A percentile compares a stretch with the other conserved stretches of the same genome.
phyloP scores from a whole-genome alignment of 1,284 basidiomycete genomes.

The Tilletiaria anomala region DNA sequence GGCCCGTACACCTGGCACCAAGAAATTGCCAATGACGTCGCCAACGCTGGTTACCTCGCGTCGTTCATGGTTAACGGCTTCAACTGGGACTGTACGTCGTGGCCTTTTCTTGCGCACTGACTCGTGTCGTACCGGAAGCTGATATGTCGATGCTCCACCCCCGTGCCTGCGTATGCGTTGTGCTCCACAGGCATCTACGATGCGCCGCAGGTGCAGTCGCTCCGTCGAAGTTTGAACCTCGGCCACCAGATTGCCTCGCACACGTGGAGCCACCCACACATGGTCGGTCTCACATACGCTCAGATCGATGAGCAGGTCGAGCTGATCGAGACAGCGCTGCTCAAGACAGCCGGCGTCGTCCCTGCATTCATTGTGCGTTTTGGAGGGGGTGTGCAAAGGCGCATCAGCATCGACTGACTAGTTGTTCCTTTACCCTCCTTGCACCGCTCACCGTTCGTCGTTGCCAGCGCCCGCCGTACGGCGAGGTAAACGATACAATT shows the following conservation, averaged over 20 bases:
- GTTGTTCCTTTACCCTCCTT: too few relatives aligned
- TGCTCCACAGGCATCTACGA: conserved; percentile 15
- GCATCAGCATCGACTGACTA: too few relatives aligned
- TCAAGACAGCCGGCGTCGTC: conserved; percentile 24
- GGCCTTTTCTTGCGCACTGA: not conserved
- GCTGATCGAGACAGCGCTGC: conserved; percentile 23
- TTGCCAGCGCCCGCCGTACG: conserved; percentile 28
- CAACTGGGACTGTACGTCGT: conserved; percentile 12
- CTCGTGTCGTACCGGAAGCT: not conserved
- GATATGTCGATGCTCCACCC: not conserved
- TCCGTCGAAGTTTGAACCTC: conserved; percentile 12
- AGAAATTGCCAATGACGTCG: conserved; percentile 13
- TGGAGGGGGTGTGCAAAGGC: too few relatives aligned
- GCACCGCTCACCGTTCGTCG: too few relatives aligned
- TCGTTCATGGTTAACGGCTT: conserved; percentile 32
- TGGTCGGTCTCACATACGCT: conserved; percentile 10
- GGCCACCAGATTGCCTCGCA: conserved; percentile 26
- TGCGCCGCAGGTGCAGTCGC: conserved; percentile 2
- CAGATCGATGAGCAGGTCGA: conserved; percentile 20
- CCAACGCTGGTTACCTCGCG: conserved; percentile 9
- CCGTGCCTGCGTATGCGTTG: not conserved
- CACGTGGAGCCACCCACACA: conserved; percentile 19
- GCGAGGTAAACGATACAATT: conserved; percentile 11
- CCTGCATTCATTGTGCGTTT: conserved; percentile 20
- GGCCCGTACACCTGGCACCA: conserved; percentile 17